Percentiles rank a stretch among this genome's conserved stretches.
phyloP scores from a whole-genome alignment of 495 filamentous ascomycete species.

The Terfezia claveryi region DNA sequence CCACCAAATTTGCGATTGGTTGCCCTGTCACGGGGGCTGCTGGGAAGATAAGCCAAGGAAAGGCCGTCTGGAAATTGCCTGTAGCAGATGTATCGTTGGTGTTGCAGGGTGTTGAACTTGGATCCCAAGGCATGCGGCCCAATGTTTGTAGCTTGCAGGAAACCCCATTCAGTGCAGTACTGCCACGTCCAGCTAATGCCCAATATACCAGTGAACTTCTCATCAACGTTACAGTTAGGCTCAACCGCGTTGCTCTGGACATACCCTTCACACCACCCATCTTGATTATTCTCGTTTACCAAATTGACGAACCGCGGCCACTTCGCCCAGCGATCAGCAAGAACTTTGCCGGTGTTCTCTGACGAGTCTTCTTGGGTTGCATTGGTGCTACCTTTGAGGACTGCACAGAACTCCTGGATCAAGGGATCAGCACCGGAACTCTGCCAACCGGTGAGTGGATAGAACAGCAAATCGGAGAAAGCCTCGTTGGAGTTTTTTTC shows the following conservation, averaged over 20 bases:
- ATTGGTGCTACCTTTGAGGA: conserved; percentile 19
- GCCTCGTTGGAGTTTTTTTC: conserved; percentile 29
- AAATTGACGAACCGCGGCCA: conserved; percentile 25
- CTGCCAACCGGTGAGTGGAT: conserved; percentile 27
- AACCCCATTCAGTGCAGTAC: conserved; percentile 38
- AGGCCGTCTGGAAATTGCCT: conserved; percentile 30
- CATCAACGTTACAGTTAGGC: conserved; percentile 24
- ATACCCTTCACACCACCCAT: conserved; percentile 23
- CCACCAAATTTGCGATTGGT: conserved; percentile 30
- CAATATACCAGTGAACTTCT: conserved; percentile 20
- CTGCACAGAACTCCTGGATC: conserved; percentile 27
- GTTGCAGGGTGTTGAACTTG: conserved; percentile 29
- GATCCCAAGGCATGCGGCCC: conserved; percentile 29
- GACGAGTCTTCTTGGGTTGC: neutral
- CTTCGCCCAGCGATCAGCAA: conserved; percentile 26
- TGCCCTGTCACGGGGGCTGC: conserved; percentile 19
- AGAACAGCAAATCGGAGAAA: conserved; percentile 25
- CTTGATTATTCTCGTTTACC: conserved; percentile 22
- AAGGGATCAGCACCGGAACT: conserved; percentile 22
- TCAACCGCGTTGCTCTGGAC: conserved; percentile 1
- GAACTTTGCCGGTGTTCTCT: conserved; percentile 16
- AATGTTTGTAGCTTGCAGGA: conserved; percentile 31
- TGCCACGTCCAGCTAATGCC: conserved; percentile 36
- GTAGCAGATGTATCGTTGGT: conserved; percentile 31
- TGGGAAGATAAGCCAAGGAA: conserved; percentile 25